Percentiles rank a stretch among this genome's conserved stretches.
These are phyloP conservation scores for Strigomonas galati DNA, from an alignment of 208 protist genomes.

Conservation along the genomic window DNA sequence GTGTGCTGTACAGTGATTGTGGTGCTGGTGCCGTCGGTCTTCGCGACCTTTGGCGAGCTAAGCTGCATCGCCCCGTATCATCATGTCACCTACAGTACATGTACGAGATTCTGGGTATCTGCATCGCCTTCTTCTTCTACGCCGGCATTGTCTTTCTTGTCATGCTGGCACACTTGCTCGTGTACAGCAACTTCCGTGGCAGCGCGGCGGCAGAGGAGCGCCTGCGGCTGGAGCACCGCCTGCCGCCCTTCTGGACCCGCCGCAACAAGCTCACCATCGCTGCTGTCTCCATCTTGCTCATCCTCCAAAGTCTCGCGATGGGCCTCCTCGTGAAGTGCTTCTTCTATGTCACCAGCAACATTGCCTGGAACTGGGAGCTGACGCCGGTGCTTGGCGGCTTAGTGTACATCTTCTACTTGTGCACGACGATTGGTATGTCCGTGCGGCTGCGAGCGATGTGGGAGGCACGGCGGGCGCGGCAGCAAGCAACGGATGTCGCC, in stretches of 20 bases:
- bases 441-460: background rate
- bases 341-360: constrained; percentile 47
- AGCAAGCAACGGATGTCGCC: background rate
- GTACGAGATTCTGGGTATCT: constrained; percentile 51
- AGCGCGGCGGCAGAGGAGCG: constrained; percentile 45
- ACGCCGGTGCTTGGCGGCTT: constrained; percentile 60
- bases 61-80: constrained; percentile 59
- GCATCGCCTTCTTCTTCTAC: constrained; percentile 56
- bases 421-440: constrained; percentile 11
- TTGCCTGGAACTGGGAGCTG: constrained; percentile 76
- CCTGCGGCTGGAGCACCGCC: constrained; percentile 37
- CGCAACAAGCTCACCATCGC: constrained; percentile 32
- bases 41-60: constrained; percentile 42
- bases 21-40: constrained; percentile 25
- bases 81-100: constrained; percentile 51
- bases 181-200: constrained; percentile 64
- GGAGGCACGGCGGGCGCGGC: background rate
- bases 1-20: constrained; percentile 28
- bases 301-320: constrained; percentile 45
- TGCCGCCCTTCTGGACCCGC: constrained; percentile 60
- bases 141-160: constrained; percentile 36
- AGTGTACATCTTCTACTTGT: constrained; percentile 29
- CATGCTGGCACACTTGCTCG: constrained; percentile 37
- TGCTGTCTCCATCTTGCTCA: constrained; percentile 26
- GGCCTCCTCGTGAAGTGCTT: constrained; percentile 66